phyloP scores from a whole-genome alignment of 2,329 filamentous ascomycete species.

The Lasiodiplodia gonubiensis region DNA sequence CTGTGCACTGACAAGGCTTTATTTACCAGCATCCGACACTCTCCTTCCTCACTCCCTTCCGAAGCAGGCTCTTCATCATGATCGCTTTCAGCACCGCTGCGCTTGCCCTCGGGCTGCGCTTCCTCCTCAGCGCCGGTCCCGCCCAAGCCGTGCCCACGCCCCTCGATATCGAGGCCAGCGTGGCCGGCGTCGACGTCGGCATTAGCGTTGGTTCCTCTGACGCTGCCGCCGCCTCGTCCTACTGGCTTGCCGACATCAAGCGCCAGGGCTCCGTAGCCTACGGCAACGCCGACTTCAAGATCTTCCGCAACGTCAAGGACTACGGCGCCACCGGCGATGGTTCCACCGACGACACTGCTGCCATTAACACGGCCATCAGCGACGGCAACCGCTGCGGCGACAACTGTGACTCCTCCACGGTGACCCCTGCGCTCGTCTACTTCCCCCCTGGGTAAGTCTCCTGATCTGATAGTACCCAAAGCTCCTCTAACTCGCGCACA shows the following conservation, averaged over 20 bases:
- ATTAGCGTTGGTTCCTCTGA: constrained; percentile 31
- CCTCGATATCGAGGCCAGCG: constrained; percentile 32
- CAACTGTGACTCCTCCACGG: constrained; percentile 82
- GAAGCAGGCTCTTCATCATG: constrained; percentile 41
- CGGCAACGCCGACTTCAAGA: constrained; percentile 64
- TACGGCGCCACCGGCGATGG: constrained; percentile 62
- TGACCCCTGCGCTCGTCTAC: constrained; percentile 85
- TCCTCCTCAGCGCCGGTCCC: constrained; percentile 37
- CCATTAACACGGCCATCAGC: constrained; percentile 84
- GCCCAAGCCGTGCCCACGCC: constrained; percentile 29
- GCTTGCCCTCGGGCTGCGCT: constrained; percentile 45
- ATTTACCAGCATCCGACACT: constrained; percentile 18
- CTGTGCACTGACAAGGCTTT: constrained; percentile 30
- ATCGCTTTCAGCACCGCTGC: constrained; percentile 45
- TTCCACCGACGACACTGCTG: constrained; percentile 79
- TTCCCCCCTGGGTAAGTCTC: constrained; percentile 72
- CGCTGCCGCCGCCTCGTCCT: constrained; percentile 48
- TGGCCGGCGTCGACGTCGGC: constrained; percentile 36
- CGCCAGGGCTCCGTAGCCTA: constrained; percentile 74
- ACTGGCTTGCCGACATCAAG: constrained; percentile 74
- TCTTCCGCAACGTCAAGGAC: constrained; percentile 58
- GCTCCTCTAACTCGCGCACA: constrained; percentile 2
- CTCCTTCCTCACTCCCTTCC: constrained; percentile 17
- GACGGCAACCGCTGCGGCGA: constrained; percentile 79
- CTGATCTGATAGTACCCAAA: not conserved